Base-by-base conservation (phyloP, 768 basidiomycete species). In the Calocera viscosa region DNA sequence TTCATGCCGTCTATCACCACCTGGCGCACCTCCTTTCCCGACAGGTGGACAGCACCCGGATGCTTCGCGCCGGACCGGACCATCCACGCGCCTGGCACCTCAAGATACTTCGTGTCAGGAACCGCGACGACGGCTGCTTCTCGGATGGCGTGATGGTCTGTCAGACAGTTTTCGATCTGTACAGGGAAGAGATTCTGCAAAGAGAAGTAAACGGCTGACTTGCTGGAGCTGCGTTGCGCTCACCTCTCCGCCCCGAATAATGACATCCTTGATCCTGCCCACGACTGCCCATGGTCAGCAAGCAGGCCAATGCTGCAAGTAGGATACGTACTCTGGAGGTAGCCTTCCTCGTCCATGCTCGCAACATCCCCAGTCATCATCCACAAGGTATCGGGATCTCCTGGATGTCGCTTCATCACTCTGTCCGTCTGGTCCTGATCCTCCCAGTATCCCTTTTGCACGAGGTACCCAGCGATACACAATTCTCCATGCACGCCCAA, bases 331-430 rank as follows among this genome's bases (percentile, higher is more conserved):
- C 90, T 84, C 70, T 77, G 76, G 22, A 92, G 74, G 75, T 91
- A 92, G 1, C 90, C 90, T 65, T 92, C 86, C 65, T 86, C 83
- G 70, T 93, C 90, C 77, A 93, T 81, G 35, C 88, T 85, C 0
- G 83, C 90, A 71, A 90, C 83, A 72, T 93, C 90, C 0, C 90
- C 90, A 0, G 88, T 90, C 74, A 87, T 82, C 85, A 92, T 90
- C 90, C 90, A 92, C 38, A 87, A 70, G 2, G 64, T 60, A 14
- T 40, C 49, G 34, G 53, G 65, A 33, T 65, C 65, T 16, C 47
- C 60, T 2, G 73, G 68, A 63, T 82, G 80, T 3, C 73, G 75
- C 66, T 80, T 80, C 83, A 86, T 87, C 1, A 80, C 86, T 16
- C 75, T 71, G 19, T 73, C 74, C 0, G 90, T 91, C 71, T 90